Evolutionary conservation across 1,139 yeast genomes (phyloP).

Genomic region (Torulaspora pretoriensis): DNA sequence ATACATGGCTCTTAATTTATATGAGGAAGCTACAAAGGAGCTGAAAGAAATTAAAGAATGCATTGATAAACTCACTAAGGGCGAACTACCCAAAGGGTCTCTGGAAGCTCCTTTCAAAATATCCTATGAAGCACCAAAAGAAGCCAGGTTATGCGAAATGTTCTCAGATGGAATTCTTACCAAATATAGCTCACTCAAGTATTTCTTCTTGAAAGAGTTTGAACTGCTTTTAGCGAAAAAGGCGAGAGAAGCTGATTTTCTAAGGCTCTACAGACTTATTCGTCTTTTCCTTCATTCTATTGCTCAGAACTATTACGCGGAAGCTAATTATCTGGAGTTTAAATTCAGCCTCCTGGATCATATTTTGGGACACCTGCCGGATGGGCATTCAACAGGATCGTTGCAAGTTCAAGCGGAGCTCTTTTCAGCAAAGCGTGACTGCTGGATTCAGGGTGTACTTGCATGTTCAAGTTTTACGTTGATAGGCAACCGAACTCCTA

Average conservation of each 20-base stretch:
- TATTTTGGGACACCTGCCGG: conserved; percentile 13
- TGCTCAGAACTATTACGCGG: conserved; percentile 13
- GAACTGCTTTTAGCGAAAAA: conserved; percentile 19
- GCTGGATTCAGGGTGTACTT: conserved; percentile 33
- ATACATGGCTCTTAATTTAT: conserved; percentile 26
- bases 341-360: conserved; percentile 21
- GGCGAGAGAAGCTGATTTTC: conserved; percentile 7
- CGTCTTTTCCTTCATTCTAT: conserved; percentile 21
- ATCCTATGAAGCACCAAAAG: conserved; percentile 1
- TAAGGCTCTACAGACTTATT: conserved; percentile 15
- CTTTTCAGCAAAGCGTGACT: conserved; percentile 27
- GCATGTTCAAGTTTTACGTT: conserved; percentile 19
- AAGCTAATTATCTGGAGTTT: conserved; percentile 23
- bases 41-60: conserved; percentile 18
- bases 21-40: conserved; percentile 28
- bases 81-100: conserved; percentile 20
- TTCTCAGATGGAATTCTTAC: conserved; percentile 19
- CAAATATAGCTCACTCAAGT: conserved; percentile 22
- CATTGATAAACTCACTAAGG: conserved; percentile 10
- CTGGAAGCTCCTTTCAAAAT: conserved; percentile 25
- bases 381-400: conserved; percentile 7
- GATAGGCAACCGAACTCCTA: conserved; percentile 16
- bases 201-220: conserved; percentile 25
- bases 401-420: conserved; percentile 28
- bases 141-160: conserved; percentile 16